A percentile compares a stretch with the other conserved stretches of the same genome.
Conservation (phyloP, 768 basidiomycete genomes). For the Boletales sp. region DNA sequence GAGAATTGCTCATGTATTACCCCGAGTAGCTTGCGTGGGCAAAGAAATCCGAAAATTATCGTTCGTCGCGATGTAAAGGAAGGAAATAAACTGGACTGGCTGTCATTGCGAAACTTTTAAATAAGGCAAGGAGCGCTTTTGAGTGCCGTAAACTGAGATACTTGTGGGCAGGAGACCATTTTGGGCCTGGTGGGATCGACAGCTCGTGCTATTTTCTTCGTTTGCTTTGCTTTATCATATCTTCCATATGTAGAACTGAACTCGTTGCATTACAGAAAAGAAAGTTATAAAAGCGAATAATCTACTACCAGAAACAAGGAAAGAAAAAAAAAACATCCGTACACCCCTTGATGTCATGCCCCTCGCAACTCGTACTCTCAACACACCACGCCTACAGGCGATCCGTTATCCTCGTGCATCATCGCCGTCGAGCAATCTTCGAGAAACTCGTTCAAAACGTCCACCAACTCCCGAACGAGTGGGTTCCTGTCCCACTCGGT, state of each 20-base stretch:
- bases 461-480: slow-evolving; percentile 57
- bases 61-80: slow-evolving; percentile 9
- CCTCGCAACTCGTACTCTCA: no score
- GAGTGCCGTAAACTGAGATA: slow-evolving; percentile 22
- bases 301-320: slow-evolving; percentile 12
- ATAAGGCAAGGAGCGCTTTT: slow-evolving; percentile 2
- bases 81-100: not conserved
- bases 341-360: no score
- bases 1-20: slow-evolving; percentile 19
- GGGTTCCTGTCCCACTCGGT: slow-evolving; percentile 78
- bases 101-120: slow-evolving; percentile 9
- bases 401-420: not conserved
- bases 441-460: slow-evolving; percentile 60
- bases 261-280: not conserved
- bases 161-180: no score
- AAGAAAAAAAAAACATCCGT: not conserved
- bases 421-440: slow-evolving; percentile 48
- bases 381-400: not conserved
- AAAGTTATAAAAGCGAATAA: slow-evolving; percentile 26
- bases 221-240: no score
- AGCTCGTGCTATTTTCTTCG: no score
- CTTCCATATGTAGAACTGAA: no score
- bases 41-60: slow-evolving; percentile 4
- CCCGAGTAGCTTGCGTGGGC: not conserved
- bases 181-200: no score